Conservation (phyloP, 116 monocot species). For the Phalaenopsis hybrid region DNA sequence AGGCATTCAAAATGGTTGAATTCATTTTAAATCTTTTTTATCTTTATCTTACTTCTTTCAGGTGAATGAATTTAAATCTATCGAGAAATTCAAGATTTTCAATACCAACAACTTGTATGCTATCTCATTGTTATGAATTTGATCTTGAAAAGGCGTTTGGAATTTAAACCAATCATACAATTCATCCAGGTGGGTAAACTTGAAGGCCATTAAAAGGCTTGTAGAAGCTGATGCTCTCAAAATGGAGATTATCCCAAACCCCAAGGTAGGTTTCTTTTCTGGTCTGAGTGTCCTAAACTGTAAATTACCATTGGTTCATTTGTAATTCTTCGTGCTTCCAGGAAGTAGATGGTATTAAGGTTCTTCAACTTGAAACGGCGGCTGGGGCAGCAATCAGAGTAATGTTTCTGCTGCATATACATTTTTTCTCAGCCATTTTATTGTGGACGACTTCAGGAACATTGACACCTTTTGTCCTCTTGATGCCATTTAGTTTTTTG, state of each 20-base stretch:
- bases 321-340: constrained; percentile 15
- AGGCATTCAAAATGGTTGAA: not conserved
- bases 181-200: constrained; percentile 68
- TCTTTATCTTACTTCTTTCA: constrained; percentile 15
- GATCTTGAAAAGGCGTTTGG: not conserved
- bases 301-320: not conserved
- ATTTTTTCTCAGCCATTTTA: not conserved
- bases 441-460: not conserved
- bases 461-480: not conserved
- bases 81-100: constrained; percentile 97
- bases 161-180: constrained; percentile 6
- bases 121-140: not conserved
- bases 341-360: constrained; percentile 90
- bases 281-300: not conserved
- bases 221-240: constrained; percentile 92
- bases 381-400: constrained; percentile 90
- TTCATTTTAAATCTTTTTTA: not conserved
- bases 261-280: constrained; percentile 46
- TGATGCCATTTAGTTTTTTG: constrained; percentile 58
- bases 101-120: constrained; percentile 96
- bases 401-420: constrained; percentile 16
- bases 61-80: constrained; percentile 97
- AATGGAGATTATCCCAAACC: constrained; percentile 99
- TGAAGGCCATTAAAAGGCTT: constrained; percentile 89
- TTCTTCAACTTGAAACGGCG: constrained; percentile 93